Conservation (phyloP, 129 eudicot species). For the Gnaphalium uliginosum region DNA sequence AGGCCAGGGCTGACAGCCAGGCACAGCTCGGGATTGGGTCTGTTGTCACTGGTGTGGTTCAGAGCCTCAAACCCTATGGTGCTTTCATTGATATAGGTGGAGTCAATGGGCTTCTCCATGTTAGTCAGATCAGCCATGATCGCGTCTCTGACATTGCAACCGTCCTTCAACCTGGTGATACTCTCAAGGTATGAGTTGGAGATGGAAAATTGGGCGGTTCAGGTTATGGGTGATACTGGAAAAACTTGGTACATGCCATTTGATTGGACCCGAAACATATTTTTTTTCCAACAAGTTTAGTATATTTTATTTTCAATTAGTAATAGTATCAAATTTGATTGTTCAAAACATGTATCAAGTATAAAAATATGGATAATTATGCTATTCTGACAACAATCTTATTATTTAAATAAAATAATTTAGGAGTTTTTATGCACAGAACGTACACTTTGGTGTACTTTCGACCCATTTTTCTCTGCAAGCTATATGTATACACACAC, state of each 20-base stretch:
- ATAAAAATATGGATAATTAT: not conserved
- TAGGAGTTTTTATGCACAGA: not conserved
- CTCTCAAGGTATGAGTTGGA: constrained; percentile 58
- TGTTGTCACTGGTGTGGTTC: constrained; percentile 79
- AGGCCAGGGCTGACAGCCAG: constrained; percentile 94
- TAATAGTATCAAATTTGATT: not conserved
- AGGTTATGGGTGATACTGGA: not conserved
- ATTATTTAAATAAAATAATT: not conserved
- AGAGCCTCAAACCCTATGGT: constrained; percentile 96
- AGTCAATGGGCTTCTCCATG: constrained; percentile 92
- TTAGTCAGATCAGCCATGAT: constrained; percentile 95
- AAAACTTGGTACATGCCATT: not conserved
- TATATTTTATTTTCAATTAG: not conserved
- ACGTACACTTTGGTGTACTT: not conserved
- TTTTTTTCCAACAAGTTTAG: no score
- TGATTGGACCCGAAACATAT: not conserved
- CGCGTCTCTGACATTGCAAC: constrained; percentile 90
- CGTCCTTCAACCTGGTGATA: constrained; percentile 92
- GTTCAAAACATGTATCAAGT: not conserved
- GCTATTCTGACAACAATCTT: not conserved
- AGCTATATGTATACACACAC: not conserved
- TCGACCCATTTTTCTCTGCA: not conserved
- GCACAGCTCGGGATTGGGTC: constrained; percentile 95
- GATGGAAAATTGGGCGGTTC: not conserved
- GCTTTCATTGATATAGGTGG: constrained; percentile 92